Evolutionary conservation across 2,329 filamentous ascomycete species (phyloP), one percentile per base, ranked within the genome.

Genomic region (Sordariomycetes sp.): DNA sequence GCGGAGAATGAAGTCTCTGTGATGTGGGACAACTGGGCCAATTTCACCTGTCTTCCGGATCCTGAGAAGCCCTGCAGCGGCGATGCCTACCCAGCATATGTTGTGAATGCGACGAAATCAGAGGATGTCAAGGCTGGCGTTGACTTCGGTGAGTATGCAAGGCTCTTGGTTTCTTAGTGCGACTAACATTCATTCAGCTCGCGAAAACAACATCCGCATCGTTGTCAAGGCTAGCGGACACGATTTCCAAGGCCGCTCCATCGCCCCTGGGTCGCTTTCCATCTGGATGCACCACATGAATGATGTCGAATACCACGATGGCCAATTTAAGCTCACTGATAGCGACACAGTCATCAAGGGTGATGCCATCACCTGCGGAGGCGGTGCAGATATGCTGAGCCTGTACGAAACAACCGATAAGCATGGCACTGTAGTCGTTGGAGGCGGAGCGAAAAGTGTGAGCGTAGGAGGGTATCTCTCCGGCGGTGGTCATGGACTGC

Each of bases 381-480:
- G 72, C 1, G 76, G 74, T 6, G 57, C 68, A 1, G 63, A 70
- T 33, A 70, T 70, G 42, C 52, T 57, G 17, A 61, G 72, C 6
- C 50, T 70, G 1, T 69, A 75, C 40, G 46, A 56, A 1, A 53
- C 58, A 8, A 61, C 71, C 1, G 54, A 66, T 33, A 43, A 55
- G 2, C 45, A 59, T 36, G 62, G 66, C 31, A 51, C 72, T 12
- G 61, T 61, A 2, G 54, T 78, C 5, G 67, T 81, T 0, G 70
- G 68, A 1, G 76, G 75, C 3, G 64, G 64, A 3, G 66, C 63
- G 24, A 64, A 64, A 28, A 68, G 67, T 0, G 76, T 82, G 3
- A 70, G 72, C 1, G 58, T 75, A 0, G 75, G 74, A 6, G 78
- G 77, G 0, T 82, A 74, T 34, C 57, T 68, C 3, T 72, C 74